Conservation (phyloP, 805 yeast species). For the Candida alai region DNA sequence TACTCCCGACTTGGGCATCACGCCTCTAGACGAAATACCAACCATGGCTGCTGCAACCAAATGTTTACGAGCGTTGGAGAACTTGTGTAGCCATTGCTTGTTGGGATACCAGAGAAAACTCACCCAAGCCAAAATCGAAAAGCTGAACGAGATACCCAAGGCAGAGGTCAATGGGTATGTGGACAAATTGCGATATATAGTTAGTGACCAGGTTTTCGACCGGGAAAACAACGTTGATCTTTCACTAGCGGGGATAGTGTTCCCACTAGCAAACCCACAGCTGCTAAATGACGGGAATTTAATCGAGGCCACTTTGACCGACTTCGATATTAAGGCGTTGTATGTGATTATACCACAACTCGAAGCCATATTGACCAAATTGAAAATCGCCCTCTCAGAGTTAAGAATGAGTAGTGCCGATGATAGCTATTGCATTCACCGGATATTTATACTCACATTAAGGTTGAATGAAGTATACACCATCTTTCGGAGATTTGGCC, state of each 20-base stretch:
- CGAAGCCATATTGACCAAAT: conserved; percentile 22
- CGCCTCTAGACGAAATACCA: conserved; percentile 31
- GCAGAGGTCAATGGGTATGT: too few relatives aligned
- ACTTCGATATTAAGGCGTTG: conserved; percentile 35
- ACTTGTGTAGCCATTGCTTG: conserved; percentile 23
- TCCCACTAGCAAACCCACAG: too few relatives aligned
- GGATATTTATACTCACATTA: conserved; percentile 42
- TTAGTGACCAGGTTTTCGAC: too few relatives aligned
- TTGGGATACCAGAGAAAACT: conserved; percentile 38
- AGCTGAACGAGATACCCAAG: too few relatives aligned
- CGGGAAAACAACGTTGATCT: too few relatives aligned
- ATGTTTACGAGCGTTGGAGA: conserved; percentile 27
- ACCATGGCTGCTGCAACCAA: conserved; percentile 17
- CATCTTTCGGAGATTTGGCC: conserved; percentile 44
- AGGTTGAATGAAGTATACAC: conserved; percentile 50
- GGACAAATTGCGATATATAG: too few relatives aligned
- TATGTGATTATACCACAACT: conserved; percentile 23
- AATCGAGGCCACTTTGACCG: conserved; percentile 30
- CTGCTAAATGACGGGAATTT: conserved; percentile 17
- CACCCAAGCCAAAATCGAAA: conserved; percentile 22
- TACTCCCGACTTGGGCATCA: conserved; percentile 30
- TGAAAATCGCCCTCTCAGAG: conserved; percentile 18
- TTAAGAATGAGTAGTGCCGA: conserved; percentile 10
- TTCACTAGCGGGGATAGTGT: too few relatives aligned
- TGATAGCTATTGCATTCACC: conserved; percentile 36